phyloP scores from a whole-genome alignment of 1,139 yeast genomes.

The Trichomonascaceae sp. region DNA sequence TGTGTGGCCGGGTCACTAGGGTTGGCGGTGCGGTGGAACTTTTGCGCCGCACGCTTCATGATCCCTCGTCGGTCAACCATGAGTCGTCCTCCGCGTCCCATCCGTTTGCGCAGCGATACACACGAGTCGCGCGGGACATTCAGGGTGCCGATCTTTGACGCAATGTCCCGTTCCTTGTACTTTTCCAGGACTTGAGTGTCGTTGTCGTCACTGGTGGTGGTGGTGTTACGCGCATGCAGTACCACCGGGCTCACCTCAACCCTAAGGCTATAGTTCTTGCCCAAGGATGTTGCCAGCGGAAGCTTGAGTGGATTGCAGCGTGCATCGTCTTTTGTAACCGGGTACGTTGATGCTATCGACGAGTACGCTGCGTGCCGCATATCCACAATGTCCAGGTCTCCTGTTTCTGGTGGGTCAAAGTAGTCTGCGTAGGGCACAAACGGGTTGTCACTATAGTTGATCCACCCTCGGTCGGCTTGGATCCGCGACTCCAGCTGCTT shows the following conservation, averaged over 20 bases:
- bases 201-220: conserved; percentile 3
- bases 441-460: conserved; percentile 85
- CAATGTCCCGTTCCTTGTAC: conserved; percentile 14
- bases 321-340: conserved; percentile 39
- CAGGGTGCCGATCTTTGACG: conserved; percentile 12
- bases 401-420: conserved; percentile 30
- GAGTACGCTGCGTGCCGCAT: conserved; percentile 64
- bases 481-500: conserved; percentile 68
- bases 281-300: conserved; percentile 19
- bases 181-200: not conserved
- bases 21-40: conserved; percentile 15
- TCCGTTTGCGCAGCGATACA: conserved; percentile 53
- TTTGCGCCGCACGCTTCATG: conserved; percentile 8
- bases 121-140: conserved; percentile 23
- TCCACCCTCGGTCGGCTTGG: conserved; percentile 58
- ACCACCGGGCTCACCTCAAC: conserved; percentile 18
- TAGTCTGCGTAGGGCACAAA: conserved; percentile 74
- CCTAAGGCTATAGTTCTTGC: conserved; percentile 18
- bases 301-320: conserved; percentile 9
- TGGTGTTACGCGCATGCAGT: conserved; percentile 10
- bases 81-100: conserved; percentile 57
- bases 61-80: conserved; percentile 61
- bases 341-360: conserved; percentile 62
- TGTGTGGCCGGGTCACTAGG: conserved; percentile 21
- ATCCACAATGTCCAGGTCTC: conserved; percentile 29